Base-by-base conservation (phyloP, 768 basidiomycete genomes). In the Mycena amicta region DNA sequence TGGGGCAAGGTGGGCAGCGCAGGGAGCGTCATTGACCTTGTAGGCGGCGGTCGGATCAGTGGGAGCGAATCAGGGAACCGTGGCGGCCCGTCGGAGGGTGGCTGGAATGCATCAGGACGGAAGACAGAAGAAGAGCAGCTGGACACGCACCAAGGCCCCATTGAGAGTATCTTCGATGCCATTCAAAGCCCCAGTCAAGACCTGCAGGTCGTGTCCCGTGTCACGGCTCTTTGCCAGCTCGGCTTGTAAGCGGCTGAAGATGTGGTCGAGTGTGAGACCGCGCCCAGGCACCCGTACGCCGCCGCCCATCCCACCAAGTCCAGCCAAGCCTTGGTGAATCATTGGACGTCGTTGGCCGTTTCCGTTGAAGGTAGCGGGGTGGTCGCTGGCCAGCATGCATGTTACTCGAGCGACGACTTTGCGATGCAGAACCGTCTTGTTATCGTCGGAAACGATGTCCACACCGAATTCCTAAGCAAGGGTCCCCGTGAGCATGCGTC, bases 401-500 rank as follows among this genome's bases (percentile, higher is more conserved):
- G 92, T 83, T 29, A 95, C 94, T 37, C 93, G 91, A 8, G 96
- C 95, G 12, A 96, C 94, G 51, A 98, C 97, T 74, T 99, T 99
- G 77, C 97, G 95, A 73, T 99, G 97, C 39, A 98, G 88, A 53
- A 98, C 94, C 2, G 93, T 95, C 74, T 92, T 92, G 80, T 95
- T 97, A 79, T 99, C 97, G 67, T 99, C 97, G 58, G 93, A 91
- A 54, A 97, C 92, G 63, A 99, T 99, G 76, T 99, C 97, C 68
- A 98, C 98, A 58, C 97, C 97, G 72, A 97, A 98, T 88, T 98
- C 95, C 95, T 96, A 39, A 2, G 28, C 22, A 13, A 51, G 2
- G 13, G 40, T 51, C 45, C 43, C 20, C 18, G 55, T 39, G 55
- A 33, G 56, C 27, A 27, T 55, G 23, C 50, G 52, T 30, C 15